Percentiles rank a stretch among this genome's conserved stretches.
Evolutionary conservation across 768 basidiomycete genomes (phyloP).

Genomic region (Terana coerulea): DNA sequence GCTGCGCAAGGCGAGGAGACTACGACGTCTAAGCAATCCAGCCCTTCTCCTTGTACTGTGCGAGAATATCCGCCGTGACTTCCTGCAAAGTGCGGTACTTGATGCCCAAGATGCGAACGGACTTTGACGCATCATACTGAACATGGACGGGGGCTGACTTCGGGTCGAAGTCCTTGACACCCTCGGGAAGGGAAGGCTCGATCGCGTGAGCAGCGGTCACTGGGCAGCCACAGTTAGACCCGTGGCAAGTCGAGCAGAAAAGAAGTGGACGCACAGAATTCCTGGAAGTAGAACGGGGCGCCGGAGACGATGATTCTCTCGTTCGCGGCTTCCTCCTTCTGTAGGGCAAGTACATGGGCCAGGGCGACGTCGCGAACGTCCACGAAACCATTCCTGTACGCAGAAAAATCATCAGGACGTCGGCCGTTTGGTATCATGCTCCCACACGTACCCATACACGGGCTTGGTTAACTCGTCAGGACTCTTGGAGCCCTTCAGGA

Average conservation of each 20-base stretch:
- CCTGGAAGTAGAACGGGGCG: background rate
- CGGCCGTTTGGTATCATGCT: background rate
- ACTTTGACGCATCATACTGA: slow-evolving; percentile 8
- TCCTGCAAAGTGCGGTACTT: slow-evolving; percentile 1
- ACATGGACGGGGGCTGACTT: slow-evolving; percentile 17
- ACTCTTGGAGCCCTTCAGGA: slow-evolving; percentile 18
- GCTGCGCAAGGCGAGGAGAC: no score
- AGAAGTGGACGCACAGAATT: background rate
- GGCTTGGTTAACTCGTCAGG: slow-evolving; percentile 12
- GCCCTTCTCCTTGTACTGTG: slow-evolving; percentile 11
- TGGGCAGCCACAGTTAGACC: no score
- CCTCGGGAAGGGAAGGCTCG: background rate
- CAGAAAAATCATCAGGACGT: background rate
- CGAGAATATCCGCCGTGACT: slow-evolving; percentile 7
- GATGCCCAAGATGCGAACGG: slow-evolving; percentile 9
- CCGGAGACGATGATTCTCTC: slow-evolving; percentile 33
- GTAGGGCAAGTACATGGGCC: slow-evolving; percentile 15
- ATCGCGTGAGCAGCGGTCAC: slow-evolving; percentile 6
- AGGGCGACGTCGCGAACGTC: slow-evolving; percentile 16
- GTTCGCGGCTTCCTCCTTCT: slow-evolving; percentile 28
- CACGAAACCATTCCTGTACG: slow-evolving; percentile 15
- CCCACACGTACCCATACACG: slow-evolving; percentile 7
- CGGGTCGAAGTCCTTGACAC: slow-evolving; percentile 13
- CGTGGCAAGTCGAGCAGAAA: no score
- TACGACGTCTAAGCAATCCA: no score